These are phyloP conservation scores for Rubia tinctorum DNA, from an alignment of 305 asterid species.

Conservation along the genomic window DNA sequence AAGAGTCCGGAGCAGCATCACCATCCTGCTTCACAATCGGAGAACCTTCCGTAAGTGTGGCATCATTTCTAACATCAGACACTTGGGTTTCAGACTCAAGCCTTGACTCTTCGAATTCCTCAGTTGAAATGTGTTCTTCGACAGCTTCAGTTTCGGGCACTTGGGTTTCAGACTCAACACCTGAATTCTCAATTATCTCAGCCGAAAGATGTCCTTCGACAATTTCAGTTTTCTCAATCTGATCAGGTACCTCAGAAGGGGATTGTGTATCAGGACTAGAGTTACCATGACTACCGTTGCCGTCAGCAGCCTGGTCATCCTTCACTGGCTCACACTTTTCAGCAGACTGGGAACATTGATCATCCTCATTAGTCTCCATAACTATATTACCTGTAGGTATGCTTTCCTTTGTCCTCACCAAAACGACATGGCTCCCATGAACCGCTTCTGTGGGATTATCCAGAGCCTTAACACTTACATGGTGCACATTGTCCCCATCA, in stretches of 20 bases:
- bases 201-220: no score
- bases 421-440: constrained; percentile 23
- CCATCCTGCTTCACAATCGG: neutral
- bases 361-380: constrained; percentile 14
- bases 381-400: constrained; percentile 16
- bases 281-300: constrained; percentile 19
- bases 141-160: constrained; percentile 11
- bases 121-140: neutral
- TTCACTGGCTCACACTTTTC: constrained; percentile 6
- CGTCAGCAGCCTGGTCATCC: constrained; percentile 15
- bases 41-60: constrained; percentile 11
- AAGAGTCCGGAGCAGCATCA: neutral
- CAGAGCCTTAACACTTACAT: constrained; percentile 11
- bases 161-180: constrained; percentile 28
- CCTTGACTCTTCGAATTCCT: neutral
- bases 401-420: constrained; percentile 28
- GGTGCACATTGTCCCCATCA: constrained; percentile 18
- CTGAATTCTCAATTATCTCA: constrained; percentile 24
- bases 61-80: constrained; percentile 30
- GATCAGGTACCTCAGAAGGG: constrained; percentile 14
- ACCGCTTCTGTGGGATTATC: constrained; percentile 28
- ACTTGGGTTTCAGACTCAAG: constrained; percentile 26
- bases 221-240: constrained; percentile 16
- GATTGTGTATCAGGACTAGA: constrained; percentile 16
- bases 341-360: constrained; percentile 7